Percentiles rank a stretch among this genome's conserved stretches.
phyloP scores from a whole-genome alignment of 805 yeast species.

The Grigorovia jiainica region DNA sequence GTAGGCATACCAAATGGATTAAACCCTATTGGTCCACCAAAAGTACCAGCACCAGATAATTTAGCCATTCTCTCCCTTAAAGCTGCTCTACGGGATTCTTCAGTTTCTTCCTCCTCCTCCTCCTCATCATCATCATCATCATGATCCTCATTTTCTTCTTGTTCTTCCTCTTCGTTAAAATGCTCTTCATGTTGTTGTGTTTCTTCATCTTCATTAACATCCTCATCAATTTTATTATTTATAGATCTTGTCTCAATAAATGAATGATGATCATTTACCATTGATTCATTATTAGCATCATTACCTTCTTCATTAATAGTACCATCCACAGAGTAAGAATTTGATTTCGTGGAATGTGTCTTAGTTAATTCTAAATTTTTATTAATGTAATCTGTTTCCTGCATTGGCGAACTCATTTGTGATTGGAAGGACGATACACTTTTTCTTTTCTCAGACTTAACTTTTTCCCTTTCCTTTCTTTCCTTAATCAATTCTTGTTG shows the following conservation, averaged over 20 bases:
- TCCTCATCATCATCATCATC: conserved; percentile 7
- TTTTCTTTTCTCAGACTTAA: conserved; percentile 38
- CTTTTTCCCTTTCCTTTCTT: conserved; percentile 40
- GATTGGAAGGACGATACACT: conserved; percentile 10
- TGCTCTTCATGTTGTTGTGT: neutral
- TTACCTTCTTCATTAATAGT: neutral
- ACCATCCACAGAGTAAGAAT: neutral
- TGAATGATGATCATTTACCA: neutral
- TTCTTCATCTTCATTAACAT: neutral
- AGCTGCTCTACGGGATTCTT: conserved; percentile 64
- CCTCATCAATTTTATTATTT: neutral
- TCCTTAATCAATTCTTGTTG: conserved; percentile 69
- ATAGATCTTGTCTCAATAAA: neutral
- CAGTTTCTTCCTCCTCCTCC: conserved; percentile 48
- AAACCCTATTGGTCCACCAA: conserved; percentile 41
- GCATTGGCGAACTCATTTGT: neutral
- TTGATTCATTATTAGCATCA: neutral
- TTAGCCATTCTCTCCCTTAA: conserved; percentile 94
- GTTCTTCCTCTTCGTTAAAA: neutral
- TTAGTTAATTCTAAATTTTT: neutral
- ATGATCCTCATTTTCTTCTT: conserved; percentile 6
- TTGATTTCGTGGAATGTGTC: neutral
- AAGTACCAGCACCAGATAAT: conserved; percentile 73
- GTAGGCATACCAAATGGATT: conserved; percentile 34
- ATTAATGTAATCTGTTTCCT: neutral